These are phyloP conservation scores for Fusarium floridanum DNA, from an alignment of 2,329 filamentous ascomycete species.

Conservation along the genomic window DNA sequence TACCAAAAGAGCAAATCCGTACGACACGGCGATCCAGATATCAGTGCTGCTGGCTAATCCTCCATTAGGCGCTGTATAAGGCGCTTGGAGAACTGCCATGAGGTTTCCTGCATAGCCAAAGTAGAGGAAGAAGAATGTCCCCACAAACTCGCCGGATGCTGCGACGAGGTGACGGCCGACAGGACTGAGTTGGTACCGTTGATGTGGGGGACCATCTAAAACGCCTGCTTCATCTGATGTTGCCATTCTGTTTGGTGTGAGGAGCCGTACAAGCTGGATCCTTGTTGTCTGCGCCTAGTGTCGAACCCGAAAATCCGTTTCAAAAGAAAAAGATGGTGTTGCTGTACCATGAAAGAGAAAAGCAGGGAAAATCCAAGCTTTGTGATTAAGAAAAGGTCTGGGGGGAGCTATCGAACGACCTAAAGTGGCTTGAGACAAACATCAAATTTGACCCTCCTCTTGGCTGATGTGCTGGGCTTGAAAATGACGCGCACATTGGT, in stretches of 20 bases:
- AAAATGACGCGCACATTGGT: not conserved
- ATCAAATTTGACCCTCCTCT: not conserved
- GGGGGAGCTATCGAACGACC: not conserved
- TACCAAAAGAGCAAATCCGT: slow-evolving; percentile 56
- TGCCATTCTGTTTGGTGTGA: not conserved
- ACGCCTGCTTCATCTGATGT: not conserved
- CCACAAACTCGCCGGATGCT: slow-evolving; percentile 37
- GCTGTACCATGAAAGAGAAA: not conserved
- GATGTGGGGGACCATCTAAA: not conserved
- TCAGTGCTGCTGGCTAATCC: slow-evolving; percentile 30
- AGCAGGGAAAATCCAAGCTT: not conserved
- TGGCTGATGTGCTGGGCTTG: slow-evolving; percentile 2
- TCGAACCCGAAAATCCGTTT: not conserved
- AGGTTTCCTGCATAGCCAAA: slow-evolving; percentile 44
- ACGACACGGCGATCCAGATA: slow-evolving; percentile 38
- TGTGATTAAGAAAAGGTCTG: not conserved
- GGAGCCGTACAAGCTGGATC: not conserved
- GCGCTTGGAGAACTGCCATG: slow-evolving; percentile 32
- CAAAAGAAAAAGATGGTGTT: not conserved
- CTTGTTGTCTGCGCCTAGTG: not conserved
- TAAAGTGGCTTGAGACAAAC: not conserved
- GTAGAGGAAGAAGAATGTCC: slow-evolving; percentile 42
- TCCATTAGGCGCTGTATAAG: slow-evolving; percentile 15
- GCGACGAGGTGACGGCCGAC: slow-evolving; percentile 38
- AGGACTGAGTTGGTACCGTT: slow-evolving; percentile 26